Evolutionary conservation across 495 filamentous ascomycete genomes (phyloP), one percentile per base, ranked within the genome.

Genomic region (Aspergillus egyptiacus): DNA sequence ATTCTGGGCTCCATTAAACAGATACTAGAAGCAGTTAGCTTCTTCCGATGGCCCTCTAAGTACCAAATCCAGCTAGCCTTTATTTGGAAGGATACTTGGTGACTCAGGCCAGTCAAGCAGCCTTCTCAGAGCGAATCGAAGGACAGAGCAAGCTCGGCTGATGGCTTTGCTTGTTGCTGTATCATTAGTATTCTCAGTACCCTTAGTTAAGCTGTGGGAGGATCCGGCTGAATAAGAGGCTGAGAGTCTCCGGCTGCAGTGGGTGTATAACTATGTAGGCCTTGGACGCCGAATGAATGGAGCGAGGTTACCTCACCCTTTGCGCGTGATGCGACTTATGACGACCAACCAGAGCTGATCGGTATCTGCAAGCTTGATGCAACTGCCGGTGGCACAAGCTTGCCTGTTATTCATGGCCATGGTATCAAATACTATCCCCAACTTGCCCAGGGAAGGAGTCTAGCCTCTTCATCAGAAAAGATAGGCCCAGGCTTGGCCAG

Each of bases 31-130:
- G 45, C 43, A 58, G 47, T 52, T 53, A 55, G 48, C 31, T 46
- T 18, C 34, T 24, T 11, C 15, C 18, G 30, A 40, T 43, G 34
- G 39, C 44, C 37, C 46, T 46, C 38, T 15, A 53, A 54, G 54
- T 42, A 60, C 53, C 50, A 60, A 53, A 44, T 45, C 53, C 24
- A 33, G 37, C 57, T 60, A 56, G 32, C 34, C 47, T 28, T 25
- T 5, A 40, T 59, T 20, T 23, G 50, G 49, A 38, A 50, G 24
- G 41, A 41, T 36, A 37, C 32, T 18, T 40, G 17, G n/a, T n/a
- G n/a, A n/a, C n/a, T n/a, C n/a, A n/a, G n/a, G n/a, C n/a, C n/a
- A n/a, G n/a, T n/a, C n/a, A n/a, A n/a, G n/a, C n/a, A n/a, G n/a
- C n/a, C n/a, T n/a, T n/a, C n/a, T n/a, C n/a, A n/a, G n/a, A n/a